Percentiles rank a stretch among this genome's conserved stretches.
These are phyloP conservation scores for Candida methanosorbosa DNA, from an alignment of 805 yeast genomes.

Conservation along the genomic window DNA sequence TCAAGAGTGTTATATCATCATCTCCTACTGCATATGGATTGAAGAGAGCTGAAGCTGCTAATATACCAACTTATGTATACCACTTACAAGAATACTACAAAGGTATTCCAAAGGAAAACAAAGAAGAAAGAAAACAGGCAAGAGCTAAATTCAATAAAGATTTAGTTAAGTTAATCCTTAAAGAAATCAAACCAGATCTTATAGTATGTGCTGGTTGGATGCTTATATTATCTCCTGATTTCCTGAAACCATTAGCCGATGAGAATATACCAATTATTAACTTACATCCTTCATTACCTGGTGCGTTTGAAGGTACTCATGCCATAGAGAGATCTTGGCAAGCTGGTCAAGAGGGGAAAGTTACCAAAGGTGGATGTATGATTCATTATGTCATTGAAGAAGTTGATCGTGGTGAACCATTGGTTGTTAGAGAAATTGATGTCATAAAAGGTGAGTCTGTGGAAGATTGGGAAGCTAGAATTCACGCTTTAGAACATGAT, in stretches of 20 bases:
- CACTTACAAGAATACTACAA: conserved; percentile 65
- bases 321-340: conserved; percentile 96
- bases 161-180: conserved; percentile 57
- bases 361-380: conserved; percentile 84
- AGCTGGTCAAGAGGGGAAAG: conserved; percentile 82
- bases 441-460: conserved; percentile 65
- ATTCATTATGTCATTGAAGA: conserved; percentile 93
- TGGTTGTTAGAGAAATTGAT: conserved; percentile 71
- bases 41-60: conserved; percentile 60
- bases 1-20: conserved; percentile 79
- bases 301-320: conserved; percentile 93
- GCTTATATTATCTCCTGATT: conserved; percentile 77
- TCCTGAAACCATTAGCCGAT: conserved; percentile 54
- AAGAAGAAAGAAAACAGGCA: conserved; percentile 44
- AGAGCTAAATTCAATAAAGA: conserved; percentile 72
- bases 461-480: conserved; percentile 73
- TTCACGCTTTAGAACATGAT: conserved; percentile 75
- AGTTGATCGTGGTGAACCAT: conserved; percentile 90
- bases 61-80: conserved; percentile 68
- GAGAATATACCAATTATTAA: conserved; percentile 75
- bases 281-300: conserved; percentile 95
- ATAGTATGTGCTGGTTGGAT: conserved; percentile 99
- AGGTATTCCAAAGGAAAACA: conserved; percentile 65
- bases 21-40: conserved; percentile 82
- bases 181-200: conserved; percentile 58